phyloP scores from a whole-genome alignment of 139 green algal species.

The Chlorella vulgaris region DNA sequence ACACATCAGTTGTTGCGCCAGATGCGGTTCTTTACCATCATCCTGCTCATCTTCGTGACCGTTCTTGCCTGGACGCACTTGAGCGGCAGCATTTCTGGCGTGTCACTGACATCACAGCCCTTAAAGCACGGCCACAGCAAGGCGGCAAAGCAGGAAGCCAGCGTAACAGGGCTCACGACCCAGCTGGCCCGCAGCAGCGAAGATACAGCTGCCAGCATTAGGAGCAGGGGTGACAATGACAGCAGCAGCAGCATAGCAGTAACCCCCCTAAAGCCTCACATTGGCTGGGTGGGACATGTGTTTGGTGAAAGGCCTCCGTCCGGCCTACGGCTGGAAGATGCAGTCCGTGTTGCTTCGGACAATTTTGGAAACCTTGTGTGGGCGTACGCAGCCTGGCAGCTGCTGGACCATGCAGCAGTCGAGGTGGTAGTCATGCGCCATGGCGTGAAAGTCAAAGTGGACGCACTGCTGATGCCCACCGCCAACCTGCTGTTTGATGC shows the following conservation, averaged over 20 bases:
- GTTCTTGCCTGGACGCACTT: no score
- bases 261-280: background rate
- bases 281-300: background rate
- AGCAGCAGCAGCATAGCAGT: background rate
- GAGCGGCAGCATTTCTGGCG: no score
- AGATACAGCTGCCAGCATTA: no score
- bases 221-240: no score
- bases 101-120: no score
- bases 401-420: background rate
- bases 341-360: background rate
- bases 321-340: background rate
- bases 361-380: background rate
- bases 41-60: no score
- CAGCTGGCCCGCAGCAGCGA: no score
- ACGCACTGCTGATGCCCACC: background rate
- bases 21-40: no score
- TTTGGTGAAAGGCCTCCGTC: background rate
- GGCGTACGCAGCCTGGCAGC: background rate
- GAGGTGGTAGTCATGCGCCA: background rate
- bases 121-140: no score
- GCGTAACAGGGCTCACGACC: no score
- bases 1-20: no score
- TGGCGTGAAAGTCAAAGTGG: background rate
- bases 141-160: no score
- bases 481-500: background rate